These are phyloP conservation scores for Xylaria sp. DNA, from an alignment of 2,329 filamentous ascomycete genomes.

Conservation along the genomic window DNA sequence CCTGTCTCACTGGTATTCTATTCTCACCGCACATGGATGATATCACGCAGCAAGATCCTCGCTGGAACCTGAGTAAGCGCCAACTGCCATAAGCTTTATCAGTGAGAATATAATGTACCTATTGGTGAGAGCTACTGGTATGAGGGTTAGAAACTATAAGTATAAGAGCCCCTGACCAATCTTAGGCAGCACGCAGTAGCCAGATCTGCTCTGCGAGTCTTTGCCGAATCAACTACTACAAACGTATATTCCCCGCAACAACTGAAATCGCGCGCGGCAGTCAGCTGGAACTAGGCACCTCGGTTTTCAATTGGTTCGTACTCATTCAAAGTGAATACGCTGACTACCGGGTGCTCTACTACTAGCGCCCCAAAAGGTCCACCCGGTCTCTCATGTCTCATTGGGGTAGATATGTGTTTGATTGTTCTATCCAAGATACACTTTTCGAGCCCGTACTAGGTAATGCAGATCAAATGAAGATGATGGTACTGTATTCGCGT, in stretches of 20 bases:
- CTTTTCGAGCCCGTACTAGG: too few relatives aligned
- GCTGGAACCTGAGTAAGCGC: slow-evolving; percentile 19
- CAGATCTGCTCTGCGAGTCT: not conserved
- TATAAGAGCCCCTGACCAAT: not conserved
- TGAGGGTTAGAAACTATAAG: not conserved
- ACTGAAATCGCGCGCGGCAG: slow-evolving; percentile 25
- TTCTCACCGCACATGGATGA: not conserved
- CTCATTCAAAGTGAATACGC: not conserved
- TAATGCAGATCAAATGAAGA: too few relatives aligned
- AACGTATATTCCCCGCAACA: not conserved
- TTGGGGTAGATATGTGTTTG: too few relatives aligned
- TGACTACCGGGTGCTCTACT: too few relatives aligned
- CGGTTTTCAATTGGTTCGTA: not conserved
- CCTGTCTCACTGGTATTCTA: not conserved
- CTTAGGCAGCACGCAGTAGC: not conserved
- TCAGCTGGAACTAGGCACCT: slow-evolving; percentile 5
- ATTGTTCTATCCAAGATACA: too few relatives aligned
- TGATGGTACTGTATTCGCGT: too few relatives aligned
- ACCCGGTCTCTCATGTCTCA: too few relatives aligned
- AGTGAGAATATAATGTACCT: not conserved
- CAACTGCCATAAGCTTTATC: slow-evolving; percentile 6
- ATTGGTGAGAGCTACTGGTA: too few relatives aligned
- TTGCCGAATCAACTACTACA: slow-evolving; percentile 18
- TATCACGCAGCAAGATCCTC: slow-evolving; percentile 7
- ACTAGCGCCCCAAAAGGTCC: too few relatives aligned